A percentile compares a stretch with the other conserved stretches of the same genome.
Conservation (phyloP, 169 alveolate species). For the Sarcocystis neurona region DNA sequence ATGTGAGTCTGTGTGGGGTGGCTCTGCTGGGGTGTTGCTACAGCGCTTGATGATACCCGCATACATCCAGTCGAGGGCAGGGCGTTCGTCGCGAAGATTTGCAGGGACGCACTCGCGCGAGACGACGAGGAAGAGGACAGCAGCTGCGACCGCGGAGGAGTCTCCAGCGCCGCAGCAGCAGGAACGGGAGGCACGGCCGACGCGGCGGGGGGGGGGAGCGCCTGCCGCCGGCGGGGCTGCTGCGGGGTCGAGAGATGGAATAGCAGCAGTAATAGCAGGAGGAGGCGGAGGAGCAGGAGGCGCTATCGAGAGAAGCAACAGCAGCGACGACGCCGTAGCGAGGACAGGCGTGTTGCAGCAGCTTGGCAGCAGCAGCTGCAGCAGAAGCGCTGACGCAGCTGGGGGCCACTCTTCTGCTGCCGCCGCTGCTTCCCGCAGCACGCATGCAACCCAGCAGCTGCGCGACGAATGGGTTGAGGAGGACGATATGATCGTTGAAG, state of each 20-base stretch:
- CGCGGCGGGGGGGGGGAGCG: slow-evolving; percentile 45
- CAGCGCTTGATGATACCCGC: slow-evolving; percentile 75
- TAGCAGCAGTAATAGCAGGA: too few relatives aligned
- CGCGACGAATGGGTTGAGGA: slow-evolving; percentile 40
- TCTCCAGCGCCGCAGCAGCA: slow-evolving; percentile 39
- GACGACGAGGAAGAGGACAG: slow-evolving; percentile 59
- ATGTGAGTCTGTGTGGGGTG: too few relatives aligned
- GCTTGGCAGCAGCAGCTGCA: background rate
- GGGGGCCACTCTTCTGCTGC: too few relatives aligned
- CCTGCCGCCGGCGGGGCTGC: too few relatives aligned
- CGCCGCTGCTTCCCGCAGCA: too few relatives aligned
- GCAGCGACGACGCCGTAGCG: too few relatives aligned
- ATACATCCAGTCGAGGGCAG: slow-evolving; percentile 78
- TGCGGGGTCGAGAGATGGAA: too few relatives aligned
- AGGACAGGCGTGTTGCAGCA: slow-evolving; percentile 66
- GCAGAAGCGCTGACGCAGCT: too few relatives aligned
- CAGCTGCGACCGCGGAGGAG: slow-evolving; percentile 52
- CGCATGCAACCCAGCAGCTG: too few relatives aligned
- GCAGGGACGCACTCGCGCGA: slow-evolving; percentile 75
- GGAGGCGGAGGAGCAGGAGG: slow-evolving; percentile 68
- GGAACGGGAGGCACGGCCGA: slow-evolving; percentile 57
- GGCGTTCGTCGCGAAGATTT: slow-evolving; percentile 71
- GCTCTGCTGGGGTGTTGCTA: background rate
- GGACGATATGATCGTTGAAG: slow-evolving; percentile 43
- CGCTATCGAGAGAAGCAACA: too few relatives aligned